phyloP scores from a whole-genome alignment of 768 basidiomycete species.

The Wakefieldia striispora region DNA sequence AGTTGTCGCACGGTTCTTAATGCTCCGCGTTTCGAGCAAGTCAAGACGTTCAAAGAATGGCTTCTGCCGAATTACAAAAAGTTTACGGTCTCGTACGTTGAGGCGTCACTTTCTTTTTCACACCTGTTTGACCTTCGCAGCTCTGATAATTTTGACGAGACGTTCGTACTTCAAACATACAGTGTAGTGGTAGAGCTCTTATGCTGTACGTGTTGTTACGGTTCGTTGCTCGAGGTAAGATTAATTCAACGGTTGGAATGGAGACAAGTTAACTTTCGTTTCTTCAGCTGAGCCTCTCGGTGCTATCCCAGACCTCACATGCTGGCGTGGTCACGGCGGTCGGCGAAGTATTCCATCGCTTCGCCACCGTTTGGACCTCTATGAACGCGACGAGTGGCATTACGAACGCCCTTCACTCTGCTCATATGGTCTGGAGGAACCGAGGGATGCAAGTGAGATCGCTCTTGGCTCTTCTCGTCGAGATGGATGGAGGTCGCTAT shows the following conservation, averaged over 20 bases:
- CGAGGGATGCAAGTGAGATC: constrained; percentile 65
- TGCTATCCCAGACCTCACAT: constrained; percentile 53
- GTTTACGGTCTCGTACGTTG: constrained; percentile 46
- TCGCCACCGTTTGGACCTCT: constrained; percentile 72
- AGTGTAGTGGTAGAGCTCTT: constrained; percentile 58
- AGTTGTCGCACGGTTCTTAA: constrained; percentile 47
- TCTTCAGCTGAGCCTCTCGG: constrained; percentile 49
- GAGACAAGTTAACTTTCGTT: constrained; percentile 4
- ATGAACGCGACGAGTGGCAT: constrained; percentile 63
- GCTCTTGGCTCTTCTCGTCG: constrained; percentile 59
- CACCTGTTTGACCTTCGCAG: constrained; percentile 9
- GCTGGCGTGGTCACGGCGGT: constrained; percentile 56
- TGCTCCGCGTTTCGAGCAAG: constrained; percentile 73
- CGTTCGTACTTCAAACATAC: constrained; percentile 50
- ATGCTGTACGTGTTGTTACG: constrained; percentile 60
- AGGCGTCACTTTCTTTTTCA: neutral
- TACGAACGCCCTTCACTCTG: constrained; percentile 55
- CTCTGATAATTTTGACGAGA: constrained; percentile 32
- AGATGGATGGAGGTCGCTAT: constrained; percentile 60
- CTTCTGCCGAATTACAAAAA: constrained; percentile 67
- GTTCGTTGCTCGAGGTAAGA: constrained; percentile 66
- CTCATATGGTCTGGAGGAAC: constrained; percentile 62
- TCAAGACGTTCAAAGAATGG: constrained; percentile 69
- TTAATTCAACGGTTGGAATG: neutral
- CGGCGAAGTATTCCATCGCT: constrained; percentile 70